Evolutionary conservation across 805 yeast genomes (phyloP), one percentile per base, ranked within the genome.

Genomic region (Myxozyma kluyveri): DNA sequence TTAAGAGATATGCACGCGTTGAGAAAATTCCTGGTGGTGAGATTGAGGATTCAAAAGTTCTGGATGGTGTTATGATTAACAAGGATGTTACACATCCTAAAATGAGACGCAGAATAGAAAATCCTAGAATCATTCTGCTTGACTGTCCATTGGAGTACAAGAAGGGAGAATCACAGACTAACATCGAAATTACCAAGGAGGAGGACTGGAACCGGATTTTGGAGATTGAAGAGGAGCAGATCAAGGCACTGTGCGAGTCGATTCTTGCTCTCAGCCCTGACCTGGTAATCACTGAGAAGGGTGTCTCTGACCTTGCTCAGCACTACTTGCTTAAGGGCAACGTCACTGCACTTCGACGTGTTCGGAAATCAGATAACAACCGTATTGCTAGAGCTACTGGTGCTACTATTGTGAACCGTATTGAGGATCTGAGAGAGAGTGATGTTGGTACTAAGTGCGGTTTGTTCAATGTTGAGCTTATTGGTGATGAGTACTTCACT

Each of bases 1-100:
- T 83, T 67, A 93, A 93, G 75, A 80, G 98, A 70, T 93, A 88
- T 67, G 91, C 85, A 21, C 82, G 96, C 61, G 81, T 93, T 53
- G 99, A 93, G 72, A 93, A 93, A 74, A 85, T 93, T 55, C 96
- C 99, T 40, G 99, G 99, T 65, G 99, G 97, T 38, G 99, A 93
- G 61, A 88, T 93, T 58, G 84, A 88, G 62, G 96, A 91, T 63
- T 82, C 90, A 42, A 77, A 77, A 58, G 96, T 93, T 14, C 76
- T 93, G 65, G 90, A 86, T 65, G 99, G 99, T 59, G 85, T 91
- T 47, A 74, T 93, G 72, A 78, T 93, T 64, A 93, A 93, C 75
- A 93, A 93, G 72, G 99, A 93, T 67, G 95, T 93, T 52, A 89
- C 95, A n/a, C 99, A 93, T 72, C 99, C 99, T 58, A 89, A 90